These are phyloP conservation scores for Blastomyces percursus DNA, from an alignment of 2,329 filamentous ascomycete genomes.

Conservation along the genomic window DNA sequence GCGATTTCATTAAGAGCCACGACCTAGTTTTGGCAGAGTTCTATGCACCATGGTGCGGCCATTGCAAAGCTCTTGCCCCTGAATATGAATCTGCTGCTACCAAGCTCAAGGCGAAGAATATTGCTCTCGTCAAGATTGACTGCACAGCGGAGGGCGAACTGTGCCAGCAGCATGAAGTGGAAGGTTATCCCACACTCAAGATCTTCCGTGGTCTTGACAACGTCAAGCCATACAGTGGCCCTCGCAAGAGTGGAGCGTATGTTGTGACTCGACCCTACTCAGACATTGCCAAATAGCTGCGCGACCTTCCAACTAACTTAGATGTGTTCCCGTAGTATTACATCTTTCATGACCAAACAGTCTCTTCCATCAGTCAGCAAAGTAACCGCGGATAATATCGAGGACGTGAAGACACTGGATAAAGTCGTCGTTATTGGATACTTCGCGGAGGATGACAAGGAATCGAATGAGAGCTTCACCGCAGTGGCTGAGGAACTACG, in stretches of 20 bases:
- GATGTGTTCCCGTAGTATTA: slow-evolving; percentile 36
- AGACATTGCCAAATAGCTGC: not conserved
- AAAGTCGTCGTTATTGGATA: slow-evolving; percentile 92
- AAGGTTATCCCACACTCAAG: slow-evolving; percentile 98
- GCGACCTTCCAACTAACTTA: slow-evolving; percentile 16
- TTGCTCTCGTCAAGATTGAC: slow-evolving; percentile 48
- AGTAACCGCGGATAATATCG: slow-evolving; percentile 68
- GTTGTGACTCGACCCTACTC: slow-evolving; percentile 17
- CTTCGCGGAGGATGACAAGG: slow-evolving; percentile 68
- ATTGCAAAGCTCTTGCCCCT: slow-evolving; percentile 88
- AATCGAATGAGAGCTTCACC: slow-evolving; percentile 74
- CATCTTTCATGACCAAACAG: slow-evolving; percentile 97
- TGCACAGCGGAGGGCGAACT: slow-evolving; percentile 91
- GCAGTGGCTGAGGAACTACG: slow-evolving; percentile 63
- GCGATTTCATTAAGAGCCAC: slow-evolving; percentile 73
- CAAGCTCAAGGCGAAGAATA: slow-evolving; percentile 39
- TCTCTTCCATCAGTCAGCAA: slow-evolving; percentile 81
- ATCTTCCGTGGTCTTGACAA: slow-evolving; percentile 88
- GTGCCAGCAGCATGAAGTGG: slow-evolving; percentile 79
- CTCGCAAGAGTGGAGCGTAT: slow-evolving; percentile 69
- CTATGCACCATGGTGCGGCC: slow-evolving; percentile 93
- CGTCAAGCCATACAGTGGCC: slow-evolving; percentile 71
- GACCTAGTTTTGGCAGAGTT: slow-evolving; percentile 92
- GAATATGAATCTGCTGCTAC: slow-evolving; percentile 42
- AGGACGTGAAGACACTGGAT: slow-evolving; percentile 96